Base-by-base conservation (phyloP, 805 yeast genomes). In the Lachancea mirantina region DNA sequence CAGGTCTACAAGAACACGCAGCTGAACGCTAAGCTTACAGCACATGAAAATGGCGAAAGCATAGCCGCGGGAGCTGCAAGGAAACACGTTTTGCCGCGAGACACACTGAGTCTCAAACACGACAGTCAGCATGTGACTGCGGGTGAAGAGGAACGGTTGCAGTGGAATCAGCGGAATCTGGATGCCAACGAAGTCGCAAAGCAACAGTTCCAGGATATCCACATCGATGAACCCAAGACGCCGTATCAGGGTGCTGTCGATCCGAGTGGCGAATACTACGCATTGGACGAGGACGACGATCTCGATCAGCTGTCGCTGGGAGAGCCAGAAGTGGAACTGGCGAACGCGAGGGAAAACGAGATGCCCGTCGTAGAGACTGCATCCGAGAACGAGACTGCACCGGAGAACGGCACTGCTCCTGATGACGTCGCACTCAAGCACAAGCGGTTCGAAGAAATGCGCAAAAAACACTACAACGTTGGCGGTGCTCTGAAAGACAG, bases 171-270 rank as follows among this genome's bases (percentile, higher is more conserved):
- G 44, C 65, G 77, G 40, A 88, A 88, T 49, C 57, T 88, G 34
- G 72, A 69, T 32, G 72, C 70, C 32, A 67, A 67, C 36, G 71
- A 70, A 31, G 55, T 72, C n/a, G 70, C 84, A 3, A 94, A 87
- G 51, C 82, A 74, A 52, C 84, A 80, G 45, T 55, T 53, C 26
- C 65, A 61, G 30, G 66, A 65, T 36, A 55, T 65, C 26, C 57
- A 54, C 36, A 84, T 88, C 26, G 94, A 84, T 50, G 96, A 88
- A 55, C 96, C 96, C 14, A 88, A 88, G 64, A 88, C 96, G 1
- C 96, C 96, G 4, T 88, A 81, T 49, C 94, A 84, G 52, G 94
- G 92, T 8, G 94, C 95, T 1, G 80, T 84, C 17, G 78, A 81
- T 48, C 88, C 92, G 1, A 67, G 72, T 33, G 84, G 84, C 19